Percentiles rank a stretch among this genome's conserved stretches.
Evolutionary conservation across 805 yeast genomes (phyloP).

Genomic region (Saccharomyces jurei): DNA sequence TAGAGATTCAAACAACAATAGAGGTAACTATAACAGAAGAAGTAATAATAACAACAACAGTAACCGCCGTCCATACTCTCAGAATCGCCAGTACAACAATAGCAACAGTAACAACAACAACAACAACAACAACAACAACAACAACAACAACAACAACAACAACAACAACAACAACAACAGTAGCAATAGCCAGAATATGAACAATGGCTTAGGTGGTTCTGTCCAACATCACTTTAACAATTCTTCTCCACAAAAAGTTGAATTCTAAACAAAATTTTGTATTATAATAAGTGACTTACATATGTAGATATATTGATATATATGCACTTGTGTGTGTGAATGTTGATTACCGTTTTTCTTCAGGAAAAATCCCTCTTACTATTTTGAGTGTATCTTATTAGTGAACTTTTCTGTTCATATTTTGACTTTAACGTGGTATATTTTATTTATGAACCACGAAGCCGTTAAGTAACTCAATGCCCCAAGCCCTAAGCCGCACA

Average conservation of each 20-base stretch:
- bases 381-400: not conserved
- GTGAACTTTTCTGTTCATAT: not conserved
- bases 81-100: constrained; percentile 9
- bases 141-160: not conserved
- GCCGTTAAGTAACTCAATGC: constrained; percentile 65
- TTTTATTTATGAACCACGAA: constrained; percentile 50
- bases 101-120: constrained; percentile 9
- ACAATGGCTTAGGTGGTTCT: constrained; percentile 27
- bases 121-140: too few species aligned
- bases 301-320: not conserved
- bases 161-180: not conserved
- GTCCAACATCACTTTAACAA: constrained; percentile 21
- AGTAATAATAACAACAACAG: constrained; percentile 27
- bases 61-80: constrained; percentile 8
- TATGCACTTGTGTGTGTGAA: not conserved
- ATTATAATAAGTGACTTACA: not conserved
- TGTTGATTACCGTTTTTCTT: constrained; percentile 9
- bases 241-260: constrained; percentile 2
- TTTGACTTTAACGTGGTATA: constrained; percentile 2
- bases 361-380: not conserved
- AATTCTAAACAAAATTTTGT: constrained; percentile 6
- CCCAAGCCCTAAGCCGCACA: constrained; percentile 67
- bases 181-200: constrained; percentile 2
- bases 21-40: constrained; percentile 29
- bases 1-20: constrained; percentile 9